phyloP scores from a whole-genome alignment of 768 basidiomycete genomes.

The Russula sp. region DNA sequence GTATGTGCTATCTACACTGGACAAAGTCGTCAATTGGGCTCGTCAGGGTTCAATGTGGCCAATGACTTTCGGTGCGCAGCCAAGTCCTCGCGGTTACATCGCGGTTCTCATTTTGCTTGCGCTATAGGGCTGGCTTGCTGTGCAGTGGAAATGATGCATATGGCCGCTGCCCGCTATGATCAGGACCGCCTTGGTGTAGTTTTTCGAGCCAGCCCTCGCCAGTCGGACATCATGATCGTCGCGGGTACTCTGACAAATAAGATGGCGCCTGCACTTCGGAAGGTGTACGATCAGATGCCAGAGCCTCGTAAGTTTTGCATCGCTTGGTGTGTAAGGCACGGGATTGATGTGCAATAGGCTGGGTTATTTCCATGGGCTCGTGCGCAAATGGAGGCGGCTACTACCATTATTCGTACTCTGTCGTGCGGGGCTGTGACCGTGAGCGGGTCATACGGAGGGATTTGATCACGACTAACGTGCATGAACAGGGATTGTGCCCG shows the following conservation, averaged over 20 bases:
- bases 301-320: conserved; percentile 65
- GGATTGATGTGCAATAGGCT: conserved; percentile 45
- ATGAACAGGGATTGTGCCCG: conserved; percentile 81
- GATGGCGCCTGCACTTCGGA: conserved; percentile 97
- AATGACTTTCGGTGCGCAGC: conserved; percentile 81
- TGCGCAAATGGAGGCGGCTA: conserved; percentile 98
- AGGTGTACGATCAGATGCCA: conserved; percentile 98
- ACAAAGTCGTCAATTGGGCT: conserved; percentile 97
- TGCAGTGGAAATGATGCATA: conserved; percentile 99
- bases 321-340: neutral
- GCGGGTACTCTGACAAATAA: conserved; percentile 99
- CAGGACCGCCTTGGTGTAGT: conserved; percentile 96
- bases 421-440: conserved; percentile 98
- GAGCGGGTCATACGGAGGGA: conserved; percentile 29
- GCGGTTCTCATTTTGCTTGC: neutral
- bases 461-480: conserved; percentile 16
- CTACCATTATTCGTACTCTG: conserved; percentile 98
- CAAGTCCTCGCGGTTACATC: neutral
- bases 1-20: conserved; percentile 92
- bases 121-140: conserved; percentile 90
- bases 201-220: conserved; percentile 97
- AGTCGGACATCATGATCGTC: conserved; percentile 98
- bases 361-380: conserved; percentile 99
- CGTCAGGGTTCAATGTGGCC: conserved; percentile 99
- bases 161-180: conserved; percentile 98